Base-by-base conservation (phyloP, 2,329 filamentous ascomycete species). In the Trematosphaeria pertusa region DNA sequence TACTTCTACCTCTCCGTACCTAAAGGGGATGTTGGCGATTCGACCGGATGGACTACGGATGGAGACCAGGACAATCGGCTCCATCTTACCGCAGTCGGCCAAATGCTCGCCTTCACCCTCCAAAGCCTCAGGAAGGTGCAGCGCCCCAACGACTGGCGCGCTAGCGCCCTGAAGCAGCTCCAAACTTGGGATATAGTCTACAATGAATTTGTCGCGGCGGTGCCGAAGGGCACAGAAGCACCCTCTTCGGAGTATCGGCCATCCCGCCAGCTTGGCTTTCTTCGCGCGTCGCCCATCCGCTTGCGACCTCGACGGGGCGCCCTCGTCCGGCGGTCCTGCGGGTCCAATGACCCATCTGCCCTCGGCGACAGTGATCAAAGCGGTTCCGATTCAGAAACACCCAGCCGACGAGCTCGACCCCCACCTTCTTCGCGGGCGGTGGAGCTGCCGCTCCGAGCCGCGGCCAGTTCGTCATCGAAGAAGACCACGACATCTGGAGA, bases 1-100 rank as follows among this genome's bases (percentile, higher is more conserved):
- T 55, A 52, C 39, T 71, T 70, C 48, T 60, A 57, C 52, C 53
- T 71, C 19, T 56, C 58, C 20, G 58, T 62, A 8, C 65, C 64
- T 2, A 44, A 58, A 17, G 37, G 50, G 26, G 67, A 72, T 48
- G 62, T 69, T 17, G 46, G 48, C 10, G 35, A 22, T 8, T 38
- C 47, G 31, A 65, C 52, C 30, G 54, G 52, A 43, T 61, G 46
- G 54, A 45, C 38, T 12, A 22, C 43, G 14, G 31, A 45, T 37
- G 36, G 15, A 18, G 32, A 17, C 15, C 9, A 17, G 8, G 10
- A 8, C 9, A 34, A 34, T 34, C 32, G 15, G 8, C 32, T 34
- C 8, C 32, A 34, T 34, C 32, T 28, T 28, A 48, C 38, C 35
- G 44, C 48, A 14, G 35, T 51, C 41, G 44, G 39, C 4, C 44